These are phyloP conservation scores for Chalciporus pseudorubinellus DNA, from an alignment of 768 basidiomycete species.

Conservation along the genomic window DNA sequence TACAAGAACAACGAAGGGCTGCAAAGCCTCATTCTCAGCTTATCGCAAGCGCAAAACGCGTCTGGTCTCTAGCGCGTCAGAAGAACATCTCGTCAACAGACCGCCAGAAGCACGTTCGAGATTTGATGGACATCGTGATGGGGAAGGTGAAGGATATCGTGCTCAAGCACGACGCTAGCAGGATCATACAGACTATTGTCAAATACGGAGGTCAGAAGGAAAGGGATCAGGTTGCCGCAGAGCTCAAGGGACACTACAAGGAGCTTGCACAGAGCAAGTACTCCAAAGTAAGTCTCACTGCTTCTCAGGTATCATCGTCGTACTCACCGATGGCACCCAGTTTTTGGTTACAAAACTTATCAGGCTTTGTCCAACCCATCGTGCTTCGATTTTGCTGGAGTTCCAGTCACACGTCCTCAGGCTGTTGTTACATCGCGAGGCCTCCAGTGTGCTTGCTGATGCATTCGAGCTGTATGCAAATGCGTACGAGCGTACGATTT, in stretches of 20 bases:
- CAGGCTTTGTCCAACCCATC: conserved; percentile 69
- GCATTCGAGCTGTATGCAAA: conserved; percentile 87
- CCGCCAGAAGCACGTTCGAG: conserved; percentile 68
- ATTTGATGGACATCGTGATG: conserved; percentile 72
- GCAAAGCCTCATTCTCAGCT: conserved; percentile 75
- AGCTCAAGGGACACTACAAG: conserved; percentile 78
- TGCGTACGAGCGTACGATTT: conserved; percentile 75
- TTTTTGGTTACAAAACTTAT: conserved; percentile 82
- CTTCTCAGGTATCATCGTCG: not conserved
- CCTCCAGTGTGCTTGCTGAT: conserved; percentile 80
- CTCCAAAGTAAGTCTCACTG: conserved; percentile 63
- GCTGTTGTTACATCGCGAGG: conserved; percentile 81
- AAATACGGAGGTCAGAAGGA: conserved; percentile 76
- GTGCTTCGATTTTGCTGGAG: conserved; percentile 72
- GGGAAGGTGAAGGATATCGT: conserved; percentile 85
- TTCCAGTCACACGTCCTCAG: conserved; percentile 75
- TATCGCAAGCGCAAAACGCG: conserved; percentile 66
- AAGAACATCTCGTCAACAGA: conserved; percentile 68
- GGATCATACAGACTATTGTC: conserved; percentile 78
- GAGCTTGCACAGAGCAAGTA: conserved; percentile 85
- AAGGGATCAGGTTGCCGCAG: conserved; percentile 75
- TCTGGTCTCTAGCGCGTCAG: conserved; percentile 75
- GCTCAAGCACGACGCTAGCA: conserved; percentile 89
- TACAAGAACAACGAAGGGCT: conserved; percentile 69
- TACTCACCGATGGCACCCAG: conserved; percentile 33